phyloP scores from a whole-genome alignment of 1,284 basidiomycete species.

The Moesziomyces globuligerus region DNA sequence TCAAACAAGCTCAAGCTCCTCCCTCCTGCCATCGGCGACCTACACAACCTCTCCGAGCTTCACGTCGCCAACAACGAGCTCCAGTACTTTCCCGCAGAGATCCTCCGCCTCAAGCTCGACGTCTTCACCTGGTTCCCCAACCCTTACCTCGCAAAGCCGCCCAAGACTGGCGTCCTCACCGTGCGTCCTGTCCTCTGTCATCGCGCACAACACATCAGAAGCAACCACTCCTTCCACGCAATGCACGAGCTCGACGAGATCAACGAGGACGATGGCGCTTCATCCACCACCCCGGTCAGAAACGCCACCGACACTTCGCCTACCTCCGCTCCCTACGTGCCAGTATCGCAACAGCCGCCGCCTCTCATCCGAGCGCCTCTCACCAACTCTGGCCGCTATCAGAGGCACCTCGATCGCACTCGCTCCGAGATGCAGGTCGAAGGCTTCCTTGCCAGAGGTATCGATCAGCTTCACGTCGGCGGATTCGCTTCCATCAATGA shows the following conservation, averaged over 20 bases:
- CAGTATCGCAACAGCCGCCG: conserved; percentile 29
- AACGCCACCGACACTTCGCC: conserved; percentile 1
- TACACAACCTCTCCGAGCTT: conserved; percentile 59
- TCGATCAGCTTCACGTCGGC: conserved; percentile 27
- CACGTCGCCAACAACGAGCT: conserved; percentile 60
- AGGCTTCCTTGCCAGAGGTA: conserved; percentile 41
- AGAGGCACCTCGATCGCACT: conserved; percentile 29
- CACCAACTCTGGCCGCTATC: conserved; percentile 11
- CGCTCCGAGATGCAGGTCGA: conserved; percentile 47
- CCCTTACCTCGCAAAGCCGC: conserved; percentile 51
- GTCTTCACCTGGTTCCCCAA: conserved; percentile 63
- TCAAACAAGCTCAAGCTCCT: conserved; percentile 59
- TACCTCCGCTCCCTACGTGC: not conserved
- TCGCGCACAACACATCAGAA: conserved; percentile 16
- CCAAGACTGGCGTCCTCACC: conserved; percentile 31
- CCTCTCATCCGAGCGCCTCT: conserved; percentile 32
- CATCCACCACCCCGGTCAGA: conserved; percentile 27
- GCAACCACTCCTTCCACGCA: conserved; percentile 14
- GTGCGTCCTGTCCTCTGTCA: conserved; percentile 35
- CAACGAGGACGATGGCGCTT: conserved; percentile 21
- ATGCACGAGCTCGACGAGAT: conserved; percentile 21
- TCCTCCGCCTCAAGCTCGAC: conserved; percentile 57
- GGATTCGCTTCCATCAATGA: conserved; percentile 29
- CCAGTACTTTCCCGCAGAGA: conserved; percentile 61
- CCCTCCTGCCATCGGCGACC: conserved; percentile 60